These are phyloP conservation scores for Petunia axillaris DNA, from an alignment of 257 asterid genomes.

Conservation along the genomic window DNA sequence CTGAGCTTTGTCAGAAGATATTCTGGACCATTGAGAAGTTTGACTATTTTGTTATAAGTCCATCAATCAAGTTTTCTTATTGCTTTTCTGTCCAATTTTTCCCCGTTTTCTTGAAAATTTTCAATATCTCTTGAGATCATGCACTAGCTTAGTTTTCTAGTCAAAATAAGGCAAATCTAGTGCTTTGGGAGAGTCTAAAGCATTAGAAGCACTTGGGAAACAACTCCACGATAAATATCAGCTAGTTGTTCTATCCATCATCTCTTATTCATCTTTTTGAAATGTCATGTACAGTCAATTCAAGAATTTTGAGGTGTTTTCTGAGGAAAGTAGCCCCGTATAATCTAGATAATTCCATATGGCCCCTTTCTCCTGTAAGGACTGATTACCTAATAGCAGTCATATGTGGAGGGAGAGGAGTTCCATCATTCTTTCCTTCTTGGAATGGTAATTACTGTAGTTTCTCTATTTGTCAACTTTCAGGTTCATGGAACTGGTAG, in stretches of 20 bases:
- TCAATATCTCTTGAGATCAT: background rate
- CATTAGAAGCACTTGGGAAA: background rate
- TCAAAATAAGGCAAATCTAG: background rate
- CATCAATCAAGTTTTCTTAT: background rate
- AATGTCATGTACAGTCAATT: background rate
- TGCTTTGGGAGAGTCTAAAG: background rate
- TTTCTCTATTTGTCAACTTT: background rate
- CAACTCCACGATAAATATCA: background rate
- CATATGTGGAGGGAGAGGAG: background rate
- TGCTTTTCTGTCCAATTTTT: too few relatives aligned
- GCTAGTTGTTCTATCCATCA: background rate
- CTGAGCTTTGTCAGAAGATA: background rate
- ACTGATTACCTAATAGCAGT: background rate
- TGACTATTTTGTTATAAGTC: background rate
- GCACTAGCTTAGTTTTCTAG: background rate
- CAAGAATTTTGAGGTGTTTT: background rate
- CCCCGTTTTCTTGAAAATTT: background rate
- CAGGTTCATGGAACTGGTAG: background rate
- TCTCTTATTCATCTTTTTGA: background rate
- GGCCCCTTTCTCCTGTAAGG: background rate
- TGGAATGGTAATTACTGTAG: background rate
- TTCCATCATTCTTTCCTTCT: background rate
- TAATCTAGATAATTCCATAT: background rate
- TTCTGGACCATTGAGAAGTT: background rate
- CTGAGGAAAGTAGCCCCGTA: background rate